Evolutionary conservation across 768 basidiomycete species (phyloP), one percentile per base, ranked within the genome.

Genomic region (Kwoniella sp.): DNA sequence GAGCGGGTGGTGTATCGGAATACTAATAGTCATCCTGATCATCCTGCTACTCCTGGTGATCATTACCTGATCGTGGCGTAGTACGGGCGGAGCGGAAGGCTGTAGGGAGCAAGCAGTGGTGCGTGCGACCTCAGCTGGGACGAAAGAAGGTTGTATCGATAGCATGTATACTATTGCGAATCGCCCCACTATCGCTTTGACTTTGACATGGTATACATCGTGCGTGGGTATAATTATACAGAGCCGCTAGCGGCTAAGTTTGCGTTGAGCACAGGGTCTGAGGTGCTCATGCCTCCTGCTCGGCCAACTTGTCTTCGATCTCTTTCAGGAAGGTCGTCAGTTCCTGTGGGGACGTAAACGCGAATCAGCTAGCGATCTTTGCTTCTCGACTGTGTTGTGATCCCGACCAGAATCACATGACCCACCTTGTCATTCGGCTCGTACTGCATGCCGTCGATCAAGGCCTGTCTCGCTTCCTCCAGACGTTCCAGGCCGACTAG

Each of bases 1-100:
- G 56, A 89, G 88, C 29, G 87, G 87, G 27, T 95, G 88, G 85
- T 90, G 88, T 70, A 86, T 98, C 47, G 79, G 84, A 27, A 82
- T 92, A 48, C 79, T 96, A 26, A 87, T 89, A 33, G 78, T 90
- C 31, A 79, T 96, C 19, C 79, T 96, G 1, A 77, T 84, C 73
- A 78, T 84, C 25, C 78, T 98, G 19, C 78, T 96, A 10, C 72
- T 91, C 27, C 81, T 84, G 5, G 88, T 90, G 37, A 86, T 96
- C 28, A 76, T 95, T 38, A 71, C 89, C 47, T 90, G 26, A 14
- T 20, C 10, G 8, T 17, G 10, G 4, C 37, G 5, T 36, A 6
- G 34, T 36, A 15, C 34, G 15, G 15, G 34, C 15, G 15, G 15
- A 36, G 6, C 15, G 34, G 15, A n/a, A n/a, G 34, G n/a, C n/a